Evolutionary conservation across 2,329 filamentous ascomycete genomes (phyloP).

Genomic region (Botryosphaeria dothidea): DNA sequence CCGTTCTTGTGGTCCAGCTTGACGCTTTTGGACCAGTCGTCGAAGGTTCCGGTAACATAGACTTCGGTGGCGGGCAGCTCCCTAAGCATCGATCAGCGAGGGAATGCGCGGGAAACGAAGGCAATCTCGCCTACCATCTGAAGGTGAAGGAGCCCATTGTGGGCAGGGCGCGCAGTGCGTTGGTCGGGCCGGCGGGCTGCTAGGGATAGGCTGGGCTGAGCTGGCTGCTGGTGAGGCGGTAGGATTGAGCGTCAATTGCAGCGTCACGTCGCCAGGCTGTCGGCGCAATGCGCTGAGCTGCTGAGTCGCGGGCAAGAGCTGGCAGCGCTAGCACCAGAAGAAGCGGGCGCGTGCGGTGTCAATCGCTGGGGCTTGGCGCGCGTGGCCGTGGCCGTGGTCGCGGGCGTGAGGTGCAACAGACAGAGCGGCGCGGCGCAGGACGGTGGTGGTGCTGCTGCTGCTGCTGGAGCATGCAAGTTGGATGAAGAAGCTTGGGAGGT

Average conservation of each 20-base stretch:
- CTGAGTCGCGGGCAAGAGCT: slow-evolving; percentile 1
- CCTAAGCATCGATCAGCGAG: slow-evolving; percentile 53
- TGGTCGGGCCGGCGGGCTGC: background rate
- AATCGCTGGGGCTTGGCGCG: background rate
- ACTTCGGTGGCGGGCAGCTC: slow-evolving; percentile 81
- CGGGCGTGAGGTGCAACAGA: background rate
- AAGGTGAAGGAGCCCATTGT: slow-evolving; percentile 69
- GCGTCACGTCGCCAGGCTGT: background rate
- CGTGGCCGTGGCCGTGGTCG: background rate
- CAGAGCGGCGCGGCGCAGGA: background rate
- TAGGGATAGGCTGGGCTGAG: slow-evolving; percentile 4
- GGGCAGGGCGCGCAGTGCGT: background rate
- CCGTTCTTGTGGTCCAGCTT: slow-evolving; percentile 73
- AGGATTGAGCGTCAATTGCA: slow-evolving; percentile 6
- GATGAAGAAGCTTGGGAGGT: background rate
- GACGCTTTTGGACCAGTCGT: slow-evolving; percentile 87
- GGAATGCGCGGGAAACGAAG: slow-evolving; percentile 17
- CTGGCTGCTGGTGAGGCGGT: slow-evolving; percentile 5
- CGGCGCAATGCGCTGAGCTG: background rate
- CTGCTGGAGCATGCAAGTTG: too few relatives aligned
- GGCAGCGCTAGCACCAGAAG: slow-evolving; percentile 7
- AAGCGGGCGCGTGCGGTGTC: slow-evolving; percentile 6
- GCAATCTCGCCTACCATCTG: slow-evolving; percentile 60
- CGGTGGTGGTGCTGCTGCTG: too few relatives aligned
- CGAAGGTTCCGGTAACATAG: slow-evolving; percentile 93